These are phyloP conservation scores for Solanum pimpinellifolium DNA, from an alignment of 257 asterid species.

Conservation along the genomic window DNA sequence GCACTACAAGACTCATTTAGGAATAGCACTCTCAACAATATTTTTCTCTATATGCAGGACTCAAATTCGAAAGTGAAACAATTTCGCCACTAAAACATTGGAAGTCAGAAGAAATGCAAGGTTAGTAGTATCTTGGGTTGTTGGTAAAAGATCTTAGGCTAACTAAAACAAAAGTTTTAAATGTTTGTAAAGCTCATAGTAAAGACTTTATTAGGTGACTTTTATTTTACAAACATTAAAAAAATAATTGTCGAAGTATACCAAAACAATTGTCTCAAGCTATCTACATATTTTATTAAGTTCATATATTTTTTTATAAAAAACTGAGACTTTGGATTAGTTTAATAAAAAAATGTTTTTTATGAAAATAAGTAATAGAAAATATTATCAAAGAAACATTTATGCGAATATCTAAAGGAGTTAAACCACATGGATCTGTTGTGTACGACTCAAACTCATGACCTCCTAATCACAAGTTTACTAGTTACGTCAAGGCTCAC, in stretches of 20 bases:
- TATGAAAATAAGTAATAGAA: not conserved
- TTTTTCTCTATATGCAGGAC: too few relatives aligned
- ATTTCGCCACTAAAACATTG: too few relatives aligned
- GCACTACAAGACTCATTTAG: too few relatives aligned
- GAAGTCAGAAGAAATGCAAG: not conserved
- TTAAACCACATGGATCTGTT: not conserved
- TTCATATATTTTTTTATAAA: not conserved
- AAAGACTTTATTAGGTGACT: not conserved
- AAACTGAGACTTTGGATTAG: not conserved
- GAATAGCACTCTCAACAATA: too few relatives aligned
- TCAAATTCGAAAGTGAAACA: too few relatives aligned
- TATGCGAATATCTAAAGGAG: not conserved
- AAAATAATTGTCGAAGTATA: not conserved
- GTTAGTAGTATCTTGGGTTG: not conserved
- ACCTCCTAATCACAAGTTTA: not conserved
- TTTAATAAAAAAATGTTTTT: too few relatives aligned
- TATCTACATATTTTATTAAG: not conserved
- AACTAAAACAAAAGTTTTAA: not conserved
- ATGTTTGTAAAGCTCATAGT: not conserved
- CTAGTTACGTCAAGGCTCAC: not conserved
- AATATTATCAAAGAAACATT: not conserved
- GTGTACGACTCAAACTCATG: too few relatives aligned
- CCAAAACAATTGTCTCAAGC: not conserved
- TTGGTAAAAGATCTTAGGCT: not conserved
- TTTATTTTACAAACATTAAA: not conserved